Evolutionary conservation across 257 asterid genomes (phyloP).

Genomic region (Gynochthodes officinalis): DNA sequence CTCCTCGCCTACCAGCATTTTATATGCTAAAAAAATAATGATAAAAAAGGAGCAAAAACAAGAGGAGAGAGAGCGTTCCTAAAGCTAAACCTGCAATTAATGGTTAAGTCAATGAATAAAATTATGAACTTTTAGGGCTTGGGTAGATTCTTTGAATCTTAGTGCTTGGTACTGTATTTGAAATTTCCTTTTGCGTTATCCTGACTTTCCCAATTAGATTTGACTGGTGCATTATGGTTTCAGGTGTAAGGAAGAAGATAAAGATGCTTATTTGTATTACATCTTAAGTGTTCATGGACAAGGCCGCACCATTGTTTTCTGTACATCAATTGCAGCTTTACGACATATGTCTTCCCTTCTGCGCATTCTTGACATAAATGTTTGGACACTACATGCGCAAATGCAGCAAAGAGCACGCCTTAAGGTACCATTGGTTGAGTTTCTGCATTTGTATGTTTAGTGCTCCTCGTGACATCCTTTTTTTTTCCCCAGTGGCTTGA

Average conservation of each 20-base stretch:
- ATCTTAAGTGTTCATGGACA: constrained; percentile 79
- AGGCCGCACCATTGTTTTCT: constrained; percentile 91
- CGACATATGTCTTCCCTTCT: constrained; percentile 79
- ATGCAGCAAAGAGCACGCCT: constrained; percentile 98
- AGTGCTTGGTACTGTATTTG: not conserved
- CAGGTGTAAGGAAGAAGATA: constrained; percentile 95
- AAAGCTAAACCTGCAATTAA: not conserved
- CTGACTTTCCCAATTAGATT: constrained; percentile 5
- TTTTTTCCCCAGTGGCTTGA: constrained; percentile 3
- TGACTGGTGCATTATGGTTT: constrained; percentile 24
- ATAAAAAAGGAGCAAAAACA: no score
- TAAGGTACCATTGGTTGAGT: constrained; percentile 43
- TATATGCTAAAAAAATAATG: no score
- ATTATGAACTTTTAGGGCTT: not conserved
- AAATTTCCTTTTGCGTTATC: not conserved
- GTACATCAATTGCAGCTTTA: constrained; percentile 94
- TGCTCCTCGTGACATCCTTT: constrained; percentile 14
- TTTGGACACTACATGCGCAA: constrained; percentile 88
- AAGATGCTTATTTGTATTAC: constrained; percentile 88
- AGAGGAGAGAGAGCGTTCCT: not conserved
- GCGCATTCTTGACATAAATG: constrained; percentile 59
- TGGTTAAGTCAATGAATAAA: not conserved
- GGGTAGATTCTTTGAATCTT: not conserved
- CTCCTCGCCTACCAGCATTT: no score
- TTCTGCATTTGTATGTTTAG: not conserved